Conservation (phyloP, 495 filamentous ascomycete species). For the Hyaloscypha bicolor region DNA sequence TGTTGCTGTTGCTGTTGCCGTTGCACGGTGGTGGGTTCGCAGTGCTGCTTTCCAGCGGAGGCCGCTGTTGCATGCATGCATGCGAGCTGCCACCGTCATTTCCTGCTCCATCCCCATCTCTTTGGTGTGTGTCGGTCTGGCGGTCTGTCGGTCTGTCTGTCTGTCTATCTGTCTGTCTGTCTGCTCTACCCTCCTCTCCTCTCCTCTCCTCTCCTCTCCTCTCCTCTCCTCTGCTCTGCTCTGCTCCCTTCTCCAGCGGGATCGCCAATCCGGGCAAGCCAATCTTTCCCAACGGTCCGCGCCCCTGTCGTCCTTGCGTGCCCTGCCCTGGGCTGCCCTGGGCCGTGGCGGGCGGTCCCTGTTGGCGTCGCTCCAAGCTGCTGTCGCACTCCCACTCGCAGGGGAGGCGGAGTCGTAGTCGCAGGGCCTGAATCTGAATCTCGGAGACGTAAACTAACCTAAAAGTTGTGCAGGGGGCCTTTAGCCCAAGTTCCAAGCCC, state of each 20-base stretch:
- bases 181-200: background rate
- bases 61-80: background rate
- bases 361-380: background rate
- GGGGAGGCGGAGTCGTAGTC: no score
- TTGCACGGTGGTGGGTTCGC: background rate
- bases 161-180: no score
- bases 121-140: no score
- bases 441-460: slow-evolving; percentile 27
- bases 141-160: no score
- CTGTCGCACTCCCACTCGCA: background rate
- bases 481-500: slow-evolving; percentile 7
- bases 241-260: slow-evolving; percentile 1
- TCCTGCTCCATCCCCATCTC: background rate
- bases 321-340: slow-evolving; percentile 1
- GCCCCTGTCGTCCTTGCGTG: slow-evolving; percentile 1
- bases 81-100: background rate
- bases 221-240: no score
- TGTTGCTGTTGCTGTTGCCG: background rate
- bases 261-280: background rate
- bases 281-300: background rate
- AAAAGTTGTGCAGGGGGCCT: slow-evolving; percentile 27
- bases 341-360: background rate
- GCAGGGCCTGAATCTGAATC: slow-evolving; percentile 24
- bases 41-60: background rate
- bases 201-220: no score